These are phyloP conservation scores for Waltergamsia citrina DNA, from an alignment of 2,329 filamentous ascomycete species.

Conservation along the genomic window DNA sequence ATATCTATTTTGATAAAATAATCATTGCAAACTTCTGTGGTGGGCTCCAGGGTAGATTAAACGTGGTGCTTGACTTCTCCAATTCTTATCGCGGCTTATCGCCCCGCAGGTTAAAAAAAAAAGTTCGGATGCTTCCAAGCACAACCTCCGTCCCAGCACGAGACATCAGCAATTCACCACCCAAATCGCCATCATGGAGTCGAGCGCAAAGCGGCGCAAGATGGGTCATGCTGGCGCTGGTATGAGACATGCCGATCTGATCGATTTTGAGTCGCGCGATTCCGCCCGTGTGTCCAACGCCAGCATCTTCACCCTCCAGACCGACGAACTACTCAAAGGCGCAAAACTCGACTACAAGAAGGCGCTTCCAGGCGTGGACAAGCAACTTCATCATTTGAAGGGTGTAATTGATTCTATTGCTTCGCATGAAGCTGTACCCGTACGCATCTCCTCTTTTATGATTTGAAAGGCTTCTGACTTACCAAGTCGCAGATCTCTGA, in stretches of 20 bases:
- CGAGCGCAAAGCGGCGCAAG: conserved; percentile 38
- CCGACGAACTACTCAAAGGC: conserved; percentile 48
- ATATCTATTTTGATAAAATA: no score
- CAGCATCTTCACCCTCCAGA: conserved; percentile 49
- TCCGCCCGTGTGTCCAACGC: conserved; percentile 32
- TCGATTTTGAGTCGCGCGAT: conserved; percentile 28
- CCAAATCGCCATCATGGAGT: conserved; percentile 28
- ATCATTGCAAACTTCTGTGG: no score
- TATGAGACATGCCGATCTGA: conserved; percentile 23
- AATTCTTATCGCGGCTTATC: conserved; percentile 2
- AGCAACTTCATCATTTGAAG: conserved; percentile 41
- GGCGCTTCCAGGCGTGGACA: conserved; percentile 36
- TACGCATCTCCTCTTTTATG: conserved; percentile 20
- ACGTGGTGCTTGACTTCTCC: no score
- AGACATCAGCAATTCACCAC: neutral
- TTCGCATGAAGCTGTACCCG: conserved; percentile 37
- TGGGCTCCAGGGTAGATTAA: no score
- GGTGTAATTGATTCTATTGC: conserved; percentile 39
- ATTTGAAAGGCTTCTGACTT: conserved; percentile 3
- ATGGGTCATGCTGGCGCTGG: conserved; percentile 27
- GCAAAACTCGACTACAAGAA: conserved; percentile 41
- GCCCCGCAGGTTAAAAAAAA: conserved; percentile 1
- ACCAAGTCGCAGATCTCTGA: conserved; percentile 49
- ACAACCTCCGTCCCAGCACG: neutral
- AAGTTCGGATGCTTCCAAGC: neutral